Evolutionary conservation across 768 basidiomycete species (phyloP), one percentile per base, ranked within the genome.

Genomic region (Calocybe cyanea): DNA sequence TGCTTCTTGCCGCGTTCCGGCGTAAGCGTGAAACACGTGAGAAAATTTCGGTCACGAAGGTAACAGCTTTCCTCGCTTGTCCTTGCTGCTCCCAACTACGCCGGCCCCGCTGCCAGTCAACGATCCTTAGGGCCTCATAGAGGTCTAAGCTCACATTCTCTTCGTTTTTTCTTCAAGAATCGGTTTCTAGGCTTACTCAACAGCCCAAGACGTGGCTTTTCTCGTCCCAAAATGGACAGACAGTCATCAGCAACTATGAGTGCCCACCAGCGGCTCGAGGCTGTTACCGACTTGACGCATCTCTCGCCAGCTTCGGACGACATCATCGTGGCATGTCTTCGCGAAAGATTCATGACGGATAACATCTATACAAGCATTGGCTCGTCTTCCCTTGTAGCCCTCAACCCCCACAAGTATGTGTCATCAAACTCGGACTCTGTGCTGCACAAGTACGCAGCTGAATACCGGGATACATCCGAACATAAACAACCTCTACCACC

Each of bases 331-430:
- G 77, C 87, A 50, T 86, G 86, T 56, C 76, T 94, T 50, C 83
- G 91, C 24, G 90, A 92, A 60, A 78, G 91, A 13, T 92, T 92
- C 67, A 83, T 91, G 78, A 68, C 81, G 2, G 91, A 92, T 70
- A 76, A 69, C 53, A 83, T 90, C 55, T 92, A 92, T 69, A 90
- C 91, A 38, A 69, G 56, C 55, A 59, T 92, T 52, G 85, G 88
- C 39, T 69, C 85, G 4, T 81, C 81, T 21, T 74, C 76, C 7
- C 70, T 96, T 54, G 83, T 97, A 51, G 87, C 87, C 23, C 73
- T 97, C 56, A 98, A 98, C 65, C 93, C 94, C 0, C 88, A 94
- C 73, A 93, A 94, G 64, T 92, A 90, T 55, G 77, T 95, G 34
- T 52, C 84, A 14, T 79, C 81, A 44, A 95, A 91, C 57, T 81